Conservation (phyloP, 352 stramenopile species). For the Pythium dissimile region DNA sequence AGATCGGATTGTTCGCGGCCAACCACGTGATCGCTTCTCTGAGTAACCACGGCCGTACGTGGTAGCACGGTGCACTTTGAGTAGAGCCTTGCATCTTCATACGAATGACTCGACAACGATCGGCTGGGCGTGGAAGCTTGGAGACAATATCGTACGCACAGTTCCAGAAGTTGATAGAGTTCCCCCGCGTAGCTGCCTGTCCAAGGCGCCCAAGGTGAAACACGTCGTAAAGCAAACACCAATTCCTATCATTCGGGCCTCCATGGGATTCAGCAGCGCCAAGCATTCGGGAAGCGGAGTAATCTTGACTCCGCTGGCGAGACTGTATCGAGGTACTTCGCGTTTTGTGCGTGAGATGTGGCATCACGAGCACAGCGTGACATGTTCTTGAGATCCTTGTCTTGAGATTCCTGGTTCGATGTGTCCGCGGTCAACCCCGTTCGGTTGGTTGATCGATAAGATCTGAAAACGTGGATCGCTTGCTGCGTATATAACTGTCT, state of each 20-base stretch:
- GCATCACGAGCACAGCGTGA: not conserved
- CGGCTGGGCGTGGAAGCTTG: not conserved
- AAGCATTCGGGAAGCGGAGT: not conserved
- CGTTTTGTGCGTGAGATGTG: not conserved
- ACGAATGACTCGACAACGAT: conserved; percentile 1
- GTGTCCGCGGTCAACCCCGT: not conserved
- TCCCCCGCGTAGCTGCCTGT: not conserved
- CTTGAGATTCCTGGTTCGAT: not conserved
- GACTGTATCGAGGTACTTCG: not conserved
- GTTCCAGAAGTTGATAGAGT: conserved; percentile 16
- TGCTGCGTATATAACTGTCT: not conserved
- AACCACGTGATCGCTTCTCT: conserved; percentile 6
- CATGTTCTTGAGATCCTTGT: not conserved
- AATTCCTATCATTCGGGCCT: conserved; percentile 2
- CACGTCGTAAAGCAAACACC: conserved; percentile 6
- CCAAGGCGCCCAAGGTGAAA: not conserved
- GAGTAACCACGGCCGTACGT: not conserved
- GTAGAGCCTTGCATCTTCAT: not conserved
- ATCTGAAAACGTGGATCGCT: not conserved
- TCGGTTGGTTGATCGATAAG: not conserved
- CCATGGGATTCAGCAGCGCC: not conserved
- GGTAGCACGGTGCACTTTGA: not conserved
- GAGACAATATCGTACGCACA: not conserved
- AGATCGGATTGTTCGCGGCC: conserved; percentile 2
- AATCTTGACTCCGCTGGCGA: not conserved